Percentiles rank a stretch among this genome's conserved stretches.
These are phyloP conservation scores for Fusarium sp. DNA, from an alignment of 2,329 filamentous ascomycete genomes.

Conservation along the genomic window DNA sequence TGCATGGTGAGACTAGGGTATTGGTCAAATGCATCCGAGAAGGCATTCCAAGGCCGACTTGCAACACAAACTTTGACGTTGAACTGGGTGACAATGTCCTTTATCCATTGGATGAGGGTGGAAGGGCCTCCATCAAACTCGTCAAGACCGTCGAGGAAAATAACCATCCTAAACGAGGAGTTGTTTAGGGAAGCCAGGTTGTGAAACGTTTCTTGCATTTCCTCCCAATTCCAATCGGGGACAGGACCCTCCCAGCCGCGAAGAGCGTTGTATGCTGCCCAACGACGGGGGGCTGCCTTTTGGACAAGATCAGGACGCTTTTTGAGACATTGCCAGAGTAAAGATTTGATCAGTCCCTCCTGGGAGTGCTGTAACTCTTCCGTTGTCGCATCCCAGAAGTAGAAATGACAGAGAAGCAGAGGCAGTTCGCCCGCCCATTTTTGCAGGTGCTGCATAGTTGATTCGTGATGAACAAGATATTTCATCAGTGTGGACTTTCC, in stretches of 20 bases:
- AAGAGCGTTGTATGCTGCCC: neutral
- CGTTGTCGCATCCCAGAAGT: rapidly evolving
- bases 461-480: rapidly evolving
- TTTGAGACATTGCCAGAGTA: neutral
- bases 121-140: neutral
- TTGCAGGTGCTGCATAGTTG: rapidly evolving
- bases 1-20: rapidly evolving
- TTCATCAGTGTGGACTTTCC: neutral
- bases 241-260: neutral
- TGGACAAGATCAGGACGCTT: neutral
- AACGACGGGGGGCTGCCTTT: rapidly evolving
- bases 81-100: rapidly evolving
- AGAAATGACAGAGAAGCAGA: neutral
- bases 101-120: rapidly evolving
- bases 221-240: rapidly evolving
- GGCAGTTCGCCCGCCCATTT: neutral
- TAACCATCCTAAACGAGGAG: rapidly evolving
- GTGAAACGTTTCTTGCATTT: rapidly evolving
- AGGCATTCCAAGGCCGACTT: neutral
- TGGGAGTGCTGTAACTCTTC: neutral
- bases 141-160: neutral
- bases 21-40: rapidly evolving
- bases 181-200: rapidly evolving
- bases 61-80: rapidly evolving
- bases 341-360: rapidly evolving